Evolutionary conservation across 768 basidiomycete genomes (phyloP).

Genomic region (Rhodosporidiobolus odoratus): DNA sequence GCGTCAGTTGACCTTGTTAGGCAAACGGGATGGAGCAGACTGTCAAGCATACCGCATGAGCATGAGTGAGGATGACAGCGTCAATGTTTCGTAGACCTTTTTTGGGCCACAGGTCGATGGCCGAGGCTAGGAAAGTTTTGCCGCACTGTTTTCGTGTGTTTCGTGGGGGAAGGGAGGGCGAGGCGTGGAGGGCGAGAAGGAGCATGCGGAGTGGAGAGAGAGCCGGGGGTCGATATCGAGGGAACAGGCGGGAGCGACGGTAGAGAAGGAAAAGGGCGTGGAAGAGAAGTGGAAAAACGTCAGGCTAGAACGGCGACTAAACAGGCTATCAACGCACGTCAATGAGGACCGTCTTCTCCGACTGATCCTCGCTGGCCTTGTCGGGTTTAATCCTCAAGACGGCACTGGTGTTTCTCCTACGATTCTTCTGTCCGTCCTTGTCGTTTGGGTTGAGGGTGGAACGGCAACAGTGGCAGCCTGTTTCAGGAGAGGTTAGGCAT

Average conservation of each 20-base stretch:
- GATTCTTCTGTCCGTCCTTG: constrained; percentile 55
- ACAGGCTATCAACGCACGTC: constrained; percentile 3
- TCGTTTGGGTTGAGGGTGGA: constrained; percentile 38
- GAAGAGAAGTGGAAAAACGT: not conserved
- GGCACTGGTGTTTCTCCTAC: constrained; percentile 74
- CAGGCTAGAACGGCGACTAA: not conserved
- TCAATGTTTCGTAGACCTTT: constrained; percentile 67
- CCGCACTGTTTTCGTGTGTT: constrained; percentile 40
- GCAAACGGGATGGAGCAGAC: not conserved
- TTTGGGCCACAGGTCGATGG: constrained; percentile 59
- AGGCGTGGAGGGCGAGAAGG: constrained; percentile 46
- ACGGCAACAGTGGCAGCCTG: constrained; percentile 59
- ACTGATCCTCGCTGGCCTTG: not conserved
- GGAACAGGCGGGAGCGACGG: constrained; percentile 50
- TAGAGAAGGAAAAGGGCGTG: not conserved
- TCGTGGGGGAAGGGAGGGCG: not conserved
- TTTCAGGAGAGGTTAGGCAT: constrained; percentile 66
- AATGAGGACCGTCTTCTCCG: constrained; percentile 34
- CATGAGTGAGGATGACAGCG: constrained; percentile 75
- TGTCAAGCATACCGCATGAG: constrained; percentile 62
- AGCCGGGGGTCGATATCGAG: too few relatives aligned
- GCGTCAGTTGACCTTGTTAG: not conserved
- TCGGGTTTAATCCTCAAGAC: constrained; percentile 53
- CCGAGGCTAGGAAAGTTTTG: constrained; percentile 42
- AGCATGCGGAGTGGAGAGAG: constrained; percentile 51